Evolutionary conservation across 108 stramenopile genomes (phyloP).

Genomic region (Nannochloropsis salina): DNA sequence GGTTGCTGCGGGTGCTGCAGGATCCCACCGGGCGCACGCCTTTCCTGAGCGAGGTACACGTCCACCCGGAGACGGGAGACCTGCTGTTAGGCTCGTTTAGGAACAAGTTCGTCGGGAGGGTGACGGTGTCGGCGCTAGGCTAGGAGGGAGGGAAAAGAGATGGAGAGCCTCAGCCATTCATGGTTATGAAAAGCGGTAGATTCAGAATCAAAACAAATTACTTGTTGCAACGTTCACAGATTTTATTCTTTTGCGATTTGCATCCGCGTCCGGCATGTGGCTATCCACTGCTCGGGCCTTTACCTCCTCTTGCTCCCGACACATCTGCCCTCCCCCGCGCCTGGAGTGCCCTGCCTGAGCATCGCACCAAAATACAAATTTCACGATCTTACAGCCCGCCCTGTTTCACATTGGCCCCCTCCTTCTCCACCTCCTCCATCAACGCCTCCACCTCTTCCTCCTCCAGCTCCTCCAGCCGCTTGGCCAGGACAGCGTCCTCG

Average conservation of each 20-base stretch:
- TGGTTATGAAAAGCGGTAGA: neutral
- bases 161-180: neutral
- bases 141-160: neutral
- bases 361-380: no score
- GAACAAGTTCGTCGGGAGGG: slow-evolving; percentile 29
- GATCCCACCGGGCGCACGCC: slow-evolving; percentile 33
- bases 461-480: slow-evolving; percentile 80
- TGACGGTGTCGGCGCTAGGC: slow-evolving; percentile 25
- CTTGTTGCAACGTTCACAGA: neutral
- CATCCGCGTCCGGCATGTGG: no score
- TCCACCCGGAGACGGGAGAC: slow-evolving; percentile 24
- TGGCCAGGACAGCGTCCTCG: slow-evolving; percentile 83
- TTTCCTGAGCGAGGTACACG: slow-evolving; percentile 23
- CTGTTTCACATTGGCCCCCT: slow-evolving; percentile 27
- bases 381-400: no score
- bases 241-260: neutral
- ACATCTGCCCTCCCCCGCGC: neutral
- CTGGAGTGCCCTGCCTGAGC: no score
- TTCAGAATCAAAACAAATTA: neutral
- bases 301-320: neutral
- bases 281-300: neutral
- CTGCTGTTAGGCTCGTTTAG: slow-evolving; percentile 29
- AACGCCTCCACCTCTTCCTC: slow-evolving; percentile 83
- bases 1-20: slow-evolving; percentile 24
- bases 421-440: slow-evolving; percentile 71